Conservation (phyloP, 2,329 filamentous ascomycete species). For the Ophiobolus disseminans region DNA sequence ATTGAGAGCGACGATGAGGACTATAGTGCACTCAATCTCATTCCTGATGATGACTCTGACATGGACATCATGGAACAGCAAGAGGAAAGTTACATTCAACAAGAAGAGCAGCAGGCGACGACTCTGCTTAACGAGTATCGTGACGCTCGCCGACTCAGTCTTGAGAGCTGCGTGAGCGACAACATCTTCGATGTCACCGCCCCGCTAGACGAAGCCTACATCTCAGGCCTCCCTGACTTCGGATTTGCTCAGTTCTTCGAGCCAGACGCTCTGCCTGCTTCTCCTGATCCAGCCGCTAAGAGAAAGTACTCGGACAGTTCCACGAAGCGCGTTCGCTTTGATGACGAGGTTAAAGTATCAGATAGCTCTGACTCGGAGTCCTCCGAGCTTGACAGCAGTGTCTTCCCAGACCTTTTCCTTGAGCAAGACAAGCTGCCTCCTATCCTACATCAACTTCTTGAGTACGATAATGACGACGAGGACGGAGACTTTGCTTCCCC, state of each 20-base stretch:
- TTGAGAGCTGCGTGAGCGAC: slow-evolving; percentile 43
- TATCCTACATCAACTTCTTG: slow-evolving; percentile 74
- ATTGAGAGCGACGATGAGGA: slow-evolving; percentile 56
- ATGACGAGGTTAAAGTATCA: slow-evolving; percentile 68
- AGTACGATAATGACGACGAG: slow-evolving; percentile 57
- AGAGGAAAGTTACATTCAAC: slow-evolving; percentile 77
- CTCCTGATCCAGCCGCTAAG: slow-evolving; percentile 43
- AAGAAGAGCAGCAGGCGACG: slow-evolving; percentile 40
- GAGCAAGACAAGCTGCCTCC: slow-evolving; percentile 77
- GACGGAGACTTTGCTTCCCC: slow-evolving; percentile 56
- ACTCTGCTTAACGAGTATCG: slow-evolving; percentile 40
- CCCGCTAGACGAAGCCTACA: slow-evolving; percentile 33
- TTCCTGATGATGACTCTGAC: slow-evolving; percentile 81
- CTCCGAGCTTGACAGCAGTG: slow-evolving; percentile 66
- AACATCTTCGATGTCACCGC: slow-evolving; percentile 43
- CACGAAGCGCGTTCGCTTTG: slow-evolving; percentile 75
- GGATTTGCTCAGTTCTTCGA: slow-evolving; percentile 48
- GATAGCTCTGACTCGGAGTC: slow-evolving; percentile 60
- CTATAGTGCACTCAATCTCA: slow-evolving; percentile 77
- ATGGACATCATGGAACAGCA: slow-evolving; percentile 78
- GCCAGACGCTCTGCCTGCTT: slow-evolving; percentile 52
- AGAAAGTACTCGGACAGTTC: slow-evolving; percentile 50
- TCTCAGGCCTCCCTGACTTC: slow-evolving; percentile 36
- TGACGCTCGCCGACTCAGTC: slow-evolving; percentile 44
- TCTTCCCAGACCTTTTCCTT: slow-evolving; percentile 81